Evolutionary conservation across 2,329 filamentous ascomycete genomes (phyloP).

Genomic region (Calonectria honghensis): DNA sequence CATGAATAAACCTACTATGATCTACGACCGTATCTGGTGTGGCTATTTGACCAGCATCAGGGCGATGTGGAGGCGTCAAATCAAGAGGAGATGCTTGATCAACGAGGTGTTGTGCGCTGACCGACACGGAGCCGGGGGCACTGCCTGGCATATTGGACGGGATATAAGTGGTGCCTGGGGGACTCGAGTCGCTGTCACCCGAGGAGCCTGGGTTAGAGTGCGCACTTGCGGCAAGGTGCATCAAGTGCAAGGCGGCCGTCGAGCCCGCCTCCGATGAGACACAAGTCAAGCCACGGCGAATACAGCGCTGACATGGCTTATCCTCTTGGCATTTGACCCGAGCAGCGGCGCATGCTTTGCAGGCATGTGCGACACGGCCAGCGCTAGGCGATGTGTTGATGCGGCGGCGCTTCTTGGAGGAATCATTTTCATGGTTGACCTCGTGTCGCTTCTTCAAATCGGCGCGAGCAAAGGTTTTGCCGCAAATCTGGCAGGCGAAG

Average conservation of each 20-base stretch:
- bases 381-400: constrained; percentile 66
- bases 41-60: constrained; percentile 44
- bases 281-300: constrained; percentile 68
- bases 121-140: constrained; percentile 34
- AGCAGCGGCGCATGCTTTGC: constrained; percentile 70
- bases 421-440: constrained; percentile 70
- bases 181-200: constrained; percentile 46
- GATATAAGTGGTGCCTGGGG: constrained; percentile 39
- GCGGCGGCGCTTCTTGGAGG: constrained; percentile 68
- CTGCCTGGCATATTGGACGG: constrained; percentile 33
- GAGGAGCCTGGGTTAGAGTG: constrained; percentile 54
- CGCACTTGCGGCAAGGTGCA: constrained; percentile 64
- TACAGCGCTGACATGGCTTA: constrained; percentile 72
- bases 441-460: constrained; percentile 73
- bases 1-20: constrained; percentile 33
- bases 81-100: constrained; percentile 46
- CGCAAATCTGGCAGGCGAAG: constrained; percentile 70
- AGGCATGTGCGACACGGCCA: constrained; percentile 72
- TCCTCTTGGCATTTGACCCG: constrained; percentile 74
- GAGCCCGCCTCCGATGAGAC: constrained; percentile 62
- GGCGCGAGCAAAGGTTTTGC: constrained; percentile 72
- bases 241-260: constrained; percentile 65
- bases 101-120: constrained; percentile 36
- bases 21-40: constrained; percentile 50
- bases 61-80: constrained; percentile 40